These are phyloP conservation scores for Candida koratica DNA, from an alignment of 805 yeast species.

Conservation along the genomic window DNA sequence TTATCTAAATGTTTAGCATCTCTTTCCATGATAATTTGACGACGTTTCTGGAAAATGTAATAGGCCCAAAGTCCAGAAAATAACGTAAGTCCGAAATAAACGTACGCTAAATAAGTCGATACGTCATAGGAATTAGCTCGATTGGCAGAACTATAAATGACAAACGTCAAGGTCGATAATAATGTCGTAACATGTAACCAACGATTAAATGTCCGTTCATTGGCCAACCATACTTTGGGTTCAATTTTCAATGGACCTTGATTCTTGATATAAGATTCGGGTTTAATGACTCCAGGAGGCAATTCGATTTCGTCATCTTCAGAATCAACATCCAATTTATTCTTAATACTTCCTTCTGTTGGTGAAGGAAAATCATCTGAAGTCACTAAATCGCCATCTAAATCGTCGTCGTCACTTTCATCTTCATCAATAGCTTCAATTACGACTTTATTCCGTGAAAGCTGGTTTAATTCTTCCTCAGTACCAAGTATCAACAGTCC, in stretches of 20 bases:
- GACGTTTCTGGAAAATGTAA: slow-evolving; percentile 64
- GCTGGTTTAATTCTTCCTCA: slow-evolving; percentile 8
- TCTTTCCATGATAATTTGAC: slow-evolving; percentile 70
- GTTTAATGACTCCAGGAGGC: slow-evolving; percentile 88
- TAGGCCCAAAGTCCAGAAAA: slow-evolving; percentile 92
- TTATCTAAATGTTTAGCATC: slow-evolving; percentile 87
- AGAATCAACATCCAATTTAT: slow-evolving; percentile 63
- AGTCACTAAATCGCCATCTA: slow-evolving; percentile 18
- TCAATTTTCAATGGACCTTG: slow-evolving; percentile 92
- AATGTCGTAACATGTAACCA: slow-evolving; percentile 91
- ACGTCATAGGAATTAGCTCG: slow-evolving; percentile 59
- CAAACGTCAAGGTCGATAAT: slow-evolving; percentile 78
- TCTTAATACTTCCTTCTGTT: slow-evolving; percentile 18
- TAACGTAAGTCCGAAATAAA: slow-evolving; percentile 75
- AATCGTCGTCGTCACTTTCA: slow-evolving; percentile 29
- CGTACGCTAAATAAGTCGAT: slow-evolving; percentile 70
- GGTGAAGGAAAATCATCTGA: slow-evolving; percentile 24
- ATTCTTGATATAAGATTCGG: slow-evolving; percentile 73
- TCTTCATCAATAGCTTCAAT: slow-evolving; percentile 48
- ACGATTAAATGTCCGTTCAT: slow-evolving; percentile 93
- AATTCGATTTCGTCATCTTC: slow-evolving; percentile 79
- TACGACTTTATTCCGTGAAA: slow-evolving; percentile 9
- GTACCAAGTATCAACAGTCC: slow-evolving; percentile 24
- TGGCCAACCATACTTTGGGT: slow-evolving; percentile 97
- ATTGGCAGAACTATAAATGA: slow-evolving; percentile 72